Percentiles rank a stretch among this genome's conserved stretches.
Evolutionary conservation across 192 early-diverging fungal genomes (phyloP).

Genomic region (Mortierella antarctica): DNA sequence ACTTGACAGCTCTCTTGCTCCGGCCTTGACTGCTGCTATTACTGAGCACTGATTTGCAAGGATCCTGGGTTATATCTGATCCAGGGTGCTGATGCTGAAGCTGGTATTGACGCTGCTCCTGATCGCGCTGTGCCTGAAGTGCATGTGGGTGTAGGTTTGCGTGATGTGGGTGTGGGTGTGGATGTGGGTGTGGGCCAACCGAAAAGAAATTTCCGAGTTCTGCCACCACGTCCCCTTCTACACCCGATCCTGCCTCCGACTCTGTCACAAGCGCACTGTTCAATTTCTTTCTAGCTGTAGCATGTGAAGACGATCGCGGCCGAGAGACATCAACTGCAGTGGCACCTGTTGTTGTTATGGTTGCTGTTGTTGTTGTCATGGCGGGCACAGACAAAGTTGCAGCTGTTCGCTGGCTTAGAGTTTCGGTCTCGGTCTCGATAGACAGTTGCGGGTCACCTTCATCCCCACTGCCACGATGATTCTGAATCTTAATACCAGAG

Average conservation of each 20-base stretch:
- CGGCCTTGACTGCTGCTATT: too few species aligned
- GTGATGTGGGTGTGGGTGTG: background rate
- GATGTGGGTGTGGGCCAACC: background rate
- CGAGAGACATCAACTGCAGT: background rate
- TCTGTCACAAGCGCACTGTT: too few species aligned
- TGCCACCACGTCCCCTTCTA: constrained; percentile 6
- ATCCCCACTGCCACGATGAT: background rate
- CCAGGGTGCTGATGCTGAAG: background rate
- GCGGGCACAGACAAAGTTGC: constrained; percentile 3
- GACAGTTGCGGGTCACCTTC: constrained; percentile 1
- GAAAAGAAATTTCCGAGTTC: constrained; percentile 27
- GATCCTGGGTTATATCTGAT: background rate
- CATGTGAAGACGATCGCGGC: constrained; percentile 6
- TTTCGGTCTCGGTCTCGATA: constrained; percentile 13
- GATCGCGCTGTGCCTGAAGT: too few species aligned
- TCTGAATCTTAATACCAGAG: background rate
- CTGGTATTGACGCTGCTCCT: too few species aligned
- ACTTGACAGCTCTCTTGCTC: too few species aligned
- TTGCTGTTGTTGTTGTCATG: background rate
- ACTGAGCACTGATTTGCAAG: too few species aligned
- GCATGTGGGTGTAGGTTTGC: too few species aligned
- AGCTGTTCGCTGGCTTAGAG: background rate
- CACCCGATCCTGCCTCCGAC: constrained; percentile 5
- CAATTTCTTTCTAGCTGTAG: background rate
- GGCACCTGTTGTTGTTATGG: background rate